Conservation (phyloP, 768 basidiomycete genomes). For the Phylloporus scabripes region DNA sequence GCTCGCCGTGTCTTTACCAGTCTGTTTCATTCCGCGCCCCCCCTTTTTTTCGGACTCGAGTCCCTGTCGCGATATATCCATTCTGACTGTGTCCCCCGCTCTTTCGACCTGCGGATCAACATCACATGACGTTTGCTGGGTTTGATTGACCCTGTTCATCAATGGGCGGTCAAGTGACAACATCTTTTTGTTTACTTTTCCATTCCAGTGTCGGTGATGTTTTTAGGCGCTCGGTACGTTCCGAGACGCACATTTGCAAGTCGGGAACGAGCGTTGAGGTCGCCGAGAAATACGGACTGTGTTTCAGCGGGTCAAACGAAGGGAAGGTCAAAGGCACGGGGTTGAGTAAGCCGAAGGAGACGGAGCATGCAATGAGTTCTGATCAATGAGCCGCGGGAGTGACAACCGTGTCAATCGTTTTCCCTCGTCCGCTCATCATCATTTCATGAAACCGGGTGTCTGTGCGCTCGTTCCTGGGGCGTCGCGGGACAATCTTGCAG, state of each 20-base stretch:
- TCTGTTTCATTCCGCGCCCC: neutral
- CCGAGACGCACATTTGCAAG: neutral
- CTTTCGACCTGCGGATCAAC: neutral
- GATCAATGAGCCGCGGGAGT: neutral
- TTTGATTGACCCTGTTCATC: neutral
- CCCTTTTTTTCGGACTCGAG: neutral
- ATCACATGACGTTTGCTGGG: neutral
- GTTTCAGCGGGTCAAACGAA: too few species aligned
- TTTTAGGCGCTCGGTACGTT: neutral
- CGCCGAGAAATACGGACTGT: neutral
- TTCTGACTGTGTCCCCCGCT: neutral
- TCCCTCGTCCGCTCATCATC: neutral
- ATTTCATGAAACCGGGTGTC: neutral
- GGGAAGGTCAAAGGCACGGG: too few species aligned
- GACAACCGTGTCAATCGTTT: neutral
- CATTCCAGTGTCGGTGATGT: neutral
- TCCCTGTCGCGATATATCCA: neutral
- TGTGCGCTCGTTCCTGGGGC: neutral
- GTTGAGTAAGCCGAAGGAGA: neutral
- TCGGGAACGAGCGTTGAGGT: too few species aligned
- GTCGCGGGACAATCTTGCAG: neutral
- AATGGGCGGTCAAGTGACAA: neutral
- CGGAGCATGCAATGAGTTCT: neutral
- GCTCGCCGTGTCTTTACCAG: neutral
- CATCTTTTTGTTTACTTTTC: neutral